These are phyloP conservation scores for Scenedesmus sp. DNA, from an alignment of 163 green algal species.

Conservation along the genomic window DNA sequence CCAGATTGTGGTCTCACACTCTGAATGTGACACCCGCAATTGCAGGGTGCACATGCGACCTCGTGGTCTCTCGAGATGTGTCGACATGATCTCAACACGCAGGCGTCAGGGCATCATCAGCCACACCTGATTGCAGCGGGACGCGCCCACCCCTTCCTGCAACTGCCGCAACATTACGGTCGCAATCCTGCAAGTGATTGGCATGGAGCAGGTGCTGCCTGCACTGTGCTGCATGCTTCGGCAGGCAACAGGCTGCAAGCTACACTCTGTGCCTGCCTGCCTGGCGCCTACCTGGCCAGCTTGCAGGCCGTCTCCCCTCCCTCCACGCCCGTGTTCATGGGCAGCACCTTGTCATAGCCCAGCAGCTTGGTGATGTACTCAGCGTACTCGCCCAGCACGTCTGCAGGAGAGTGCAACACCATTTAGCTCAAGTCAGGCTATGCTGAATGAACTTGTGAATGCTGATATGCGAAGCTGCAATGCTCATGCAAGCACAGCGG, in stretches of 20 bases:
- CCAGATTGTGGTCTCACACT: too few relatives aligned
- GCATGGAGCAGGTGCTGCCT: too few relatives aligned
- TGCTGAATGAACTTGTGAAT: too few relatives aligned
- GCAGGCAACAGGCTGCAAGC: too few relatives aligned
- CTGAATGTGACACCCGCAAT: too few relatives aligned
- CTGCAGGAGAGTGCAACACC: slow-evolving; percentile 53
- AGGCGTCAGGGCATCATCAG: neutral
- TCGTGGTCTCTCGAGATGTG: too few relatives aligned
- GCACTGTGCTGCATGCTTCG: neutral
- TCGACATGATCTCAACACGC: too few relatives aligned
- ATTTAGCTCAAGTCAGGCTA: neutral
- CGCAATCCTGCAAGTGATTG: too few relatives aligned
- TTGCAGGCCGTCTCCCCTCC: slow-evolving; percentile 95
- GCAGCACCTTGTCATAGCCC: slow-evolving; percentile 97
- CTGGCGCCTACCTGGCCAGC: slow-evolving; percentile 74
- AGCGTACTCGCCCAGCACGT: slow-evolving; percentile 94
- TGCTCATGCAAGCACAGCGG: too few relatives aligned
- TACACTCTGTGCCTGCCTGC: neutral
- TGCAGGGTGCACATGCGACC: too few relatives aligned
- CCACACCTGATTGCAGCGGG: neutral
- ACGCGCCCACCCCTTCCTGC: too few relatives aligned
- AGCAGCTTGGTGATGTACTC: slow-evolving; percentile 95
- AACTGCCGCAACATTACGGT: too few relatives aligned
- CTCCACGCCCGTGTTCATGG: slow-evolving; percentile 98
- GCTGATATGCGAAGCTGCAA: neutral